Conservation (phyloP, 2,329 filamentous ascomycete species). For the Xylariaceae sp. region DNA sequence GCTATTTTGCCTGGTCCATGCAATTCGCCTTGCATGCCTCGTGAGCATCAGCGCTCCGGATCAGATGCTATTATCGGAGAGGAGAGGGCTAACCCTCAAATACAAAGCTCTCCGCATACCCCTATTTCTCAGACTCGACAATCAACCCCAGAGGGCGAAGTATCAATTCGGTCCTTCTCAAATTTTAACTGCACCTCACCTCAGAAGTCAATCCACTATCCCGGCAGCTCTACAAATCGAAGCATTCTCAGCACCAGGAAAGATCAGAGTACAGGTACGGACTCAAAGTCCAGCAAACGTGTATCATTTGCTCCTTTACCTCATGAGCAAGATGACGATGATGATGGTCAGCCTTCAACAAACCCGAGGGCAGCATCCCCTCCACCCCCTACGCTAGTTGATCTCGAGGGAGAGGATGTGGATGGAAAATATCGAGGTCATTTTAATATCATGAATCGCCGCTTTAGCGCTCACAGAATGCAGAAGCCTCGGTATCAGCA, state of each 20-base stretch:
- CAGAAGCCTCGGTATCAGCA: conserved; percentile 24
- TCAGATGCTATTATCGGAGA: background rate
- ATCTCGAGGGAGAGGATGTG: conserved; percentile 32
- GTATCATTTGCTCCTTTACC: conserved; percentile 37
- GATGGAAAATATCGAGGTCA: conserved; percentile 44
- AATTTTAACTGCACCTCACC: conserved; percentile 51
- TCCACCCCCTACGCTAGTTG: conserved; percentile 38
- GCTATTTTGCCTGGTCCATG: background rate
- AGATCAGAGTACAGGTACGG: conserved; percentile 18
- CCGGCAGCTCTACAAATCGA: conserved; percentile 11
- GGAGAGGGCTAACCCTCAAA: background rate
- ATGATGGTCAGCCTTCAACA: conserved; percentile 13
- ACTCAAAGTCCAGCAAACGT: conserved; percentile 21
- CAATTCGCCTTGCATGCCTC: background rate
- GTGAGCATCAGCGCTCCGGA: background rate
- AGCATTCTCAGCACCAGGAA: conserved; percentile 25
- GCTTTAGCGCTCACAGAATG: conserved; percentile 20
- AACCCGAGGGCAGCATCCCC: conserved; percentile 38
- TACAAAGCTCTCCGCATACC: conserved; percentile 14
- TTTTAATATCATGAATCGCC: conserved; percentile 43
- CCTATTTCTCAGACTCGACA: conserved; percentile 31
- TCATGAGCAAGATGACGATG: conserved; percentile 27
- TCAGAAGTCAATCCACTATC: conserved; percentile 29
- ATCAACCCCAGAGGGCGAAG: conserved; percentile 44
- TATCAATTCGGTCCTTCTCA: conserved; percentile 50